Evolutionary conservation across 2,329 filamentous ascomycete genomes (phyloP).

Genomic region (Cladobotryum mycophilum): DNA sequence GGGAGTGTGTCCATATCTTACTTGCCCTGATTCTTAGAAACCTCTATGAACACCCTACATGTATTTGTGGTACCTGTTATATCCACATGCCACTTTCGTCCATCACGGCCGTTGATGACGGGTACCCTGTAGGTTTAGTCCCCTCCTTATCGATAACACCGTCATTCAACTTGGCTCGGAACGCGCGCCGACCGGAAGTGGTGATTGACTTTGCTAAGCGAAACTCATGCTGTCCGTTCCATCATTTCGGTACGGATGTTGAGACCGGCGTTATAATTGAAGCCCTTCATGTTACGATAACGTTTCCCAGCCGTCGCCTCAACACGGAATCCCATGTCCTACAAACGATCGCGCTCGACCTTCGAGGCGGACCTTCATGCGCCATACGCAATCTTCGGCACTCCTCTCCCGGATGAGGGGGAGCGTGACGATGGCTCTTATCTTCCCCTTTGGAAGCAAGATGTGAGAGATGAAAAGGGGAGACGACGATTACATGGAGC

Average conservation of each 20-base stretch:
- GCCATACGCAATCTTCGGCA: constrained; percentile 76
- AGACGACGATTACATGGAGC: constrained; percentile 89
- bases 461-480: constrained; percentile 87
- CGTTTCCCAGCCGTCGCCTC: not conserved
- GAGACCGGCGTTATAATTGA: not conserved
- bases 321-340: constrained; percentile 51
- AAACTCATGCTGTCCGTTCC: not conserved
- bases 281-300: not conserved
- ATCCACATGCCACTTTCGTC: no score
- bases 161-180: not conserved
- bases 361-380: constrained; percentile 73
- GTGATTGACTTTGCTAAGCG: no score
- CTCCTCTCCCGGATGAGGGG: constrained; percentile 73
- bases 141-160: not conserved
- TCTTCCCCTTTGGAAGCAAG: constrained; percentile 96
- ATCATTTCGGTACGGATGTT: not conserved
- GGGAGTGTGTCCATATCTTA: no score
- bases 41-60: no score
- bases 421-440: constrained; percentile 88
- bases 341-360: constrained; percentile 70
- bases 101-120: no score
- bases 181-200: not conserved
- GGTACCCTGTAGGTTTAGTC: not conserved
- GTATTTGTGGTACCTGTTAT: no score
- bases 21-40: no score